Percentiles rank a stretch among this genome's conserved stretches.
These are phyloP conservation scores for Lolium perenne DNA, from an alignment of 176 grass and related monocot genomes.

Conservation along the genomic window DNA sequence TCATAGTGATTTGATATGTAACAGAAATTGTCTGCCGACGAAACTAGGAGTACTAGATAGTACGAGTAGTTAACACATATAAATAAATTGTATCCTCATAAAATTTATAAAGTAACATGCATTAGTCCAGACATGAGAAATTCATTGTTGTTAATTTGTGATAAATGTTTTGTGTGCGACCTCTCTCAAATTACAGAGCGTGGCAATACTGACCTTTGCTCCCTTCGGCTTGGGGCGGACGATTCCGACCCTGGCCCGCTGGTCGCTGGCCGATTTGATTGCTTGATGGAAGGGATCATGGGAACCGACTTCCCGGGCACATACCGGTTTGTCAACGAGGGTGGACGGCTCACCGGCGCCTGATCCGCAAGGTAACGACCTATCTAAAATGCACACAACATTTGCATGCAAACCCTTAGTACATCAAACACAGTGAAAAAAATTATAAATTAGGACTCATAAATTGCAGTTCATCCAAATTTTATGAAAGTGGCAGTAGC, in stretches of 20 bases:
- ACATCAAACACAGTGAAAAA: background rate
- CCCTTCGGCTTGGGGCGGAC: constrained; percentile 46
- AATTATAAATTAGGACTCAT: background rate
- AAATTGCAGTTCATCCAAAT: background rate
- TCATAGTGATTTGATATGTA: too few relatives aligned
- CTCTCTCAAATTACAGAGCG: constrained; percentile 4
- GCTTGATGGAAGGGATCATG: constrained; percentile 78
- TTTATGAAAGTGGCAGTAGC: background rate
- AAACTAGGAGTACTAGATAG: background rate
- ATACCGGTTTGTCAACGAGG: constrained; percentile 48
- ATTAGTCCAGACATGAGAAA: background rate
- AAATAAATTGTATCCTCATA: too few relatives aligned
- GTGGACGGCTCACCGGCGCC: constrained; percentile 58
- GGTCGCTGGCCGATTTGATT: constrained; percentile 46
- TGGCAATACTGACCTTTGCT: constrained; percentile 63
- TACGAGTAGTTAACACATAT: background rate
- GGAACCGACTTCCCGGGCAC: constrained; percentile 55
- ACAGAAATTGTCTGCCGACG: too few relatives aligned
- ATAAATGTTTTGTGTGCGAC: background rate
- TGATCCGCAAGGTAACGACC: constrained; percentile 90
- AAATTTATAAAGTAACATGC: constrained; percentile 9
- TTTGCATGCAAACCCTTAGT: constrained; percentile 48
- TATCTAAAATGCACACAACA: constrained; percentile 41
- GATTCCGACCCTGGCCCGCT: constrained; percentile 52
- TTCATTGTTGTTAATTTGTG: constrained; percentile 3